Conservation (phyloP, 306 rosid genomes). For the Arachis stenosperma region DNA sequence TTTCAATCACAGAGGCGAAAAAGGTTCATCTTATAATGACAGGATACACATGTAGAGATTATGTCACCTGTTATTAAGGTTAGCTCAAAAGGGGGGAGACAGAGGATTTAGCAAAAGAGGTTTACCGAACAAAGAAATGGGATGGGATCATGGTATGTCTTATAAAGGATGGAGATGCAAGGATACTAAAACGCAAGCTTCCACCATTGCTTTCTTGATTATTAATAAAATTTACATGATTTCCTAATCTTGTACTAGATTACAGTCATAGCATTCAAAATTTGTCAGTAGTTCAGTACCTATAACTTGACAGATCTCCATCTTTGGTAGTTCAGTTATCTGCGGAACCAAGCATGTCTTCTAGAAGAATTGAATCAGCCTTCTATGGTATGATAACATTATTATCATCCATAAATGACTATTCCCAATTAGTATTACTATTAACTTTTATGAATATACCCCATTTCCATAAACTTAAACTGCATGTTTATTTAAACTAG, state of each 20-base stretch:
- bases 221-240: not conserved
- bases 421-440: not conserved
- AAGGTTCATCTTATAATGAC: too few species aligned
- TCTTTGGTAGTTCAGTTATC: not conserved
- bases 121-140: not conserved
- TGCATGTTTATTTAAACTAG: not conserved
- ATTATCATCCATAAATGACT: not conserved
- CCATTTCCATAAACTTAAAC: not conserved
- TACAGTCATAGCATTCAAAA: not conserved
- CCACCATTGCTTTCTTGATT: not conserved
- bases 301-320: not conserved
- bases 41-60: not conserved
- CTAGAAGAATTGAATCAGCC: not conserved
- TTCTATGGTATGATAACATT: not conserved
- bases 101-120: not conserved
- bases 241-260: not conserved
- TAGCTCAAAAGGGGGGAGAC: not conserved
- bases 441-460: not conserved
- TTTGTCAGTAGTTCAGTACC: not conserved
- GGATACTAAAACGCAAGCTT: not conserved
- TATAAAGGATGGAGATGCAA: not conserved
- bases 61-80: not conserved
- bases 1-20: too few species aligned
- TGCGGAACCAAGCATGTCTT: not conserved
- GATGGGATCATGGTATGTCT: not conserved